These are phyloP conservation scores for Lodderomyces margitis DNA, from an alignment of 1,139 yeast genomes.

Conservation along the genomic window DNA sequence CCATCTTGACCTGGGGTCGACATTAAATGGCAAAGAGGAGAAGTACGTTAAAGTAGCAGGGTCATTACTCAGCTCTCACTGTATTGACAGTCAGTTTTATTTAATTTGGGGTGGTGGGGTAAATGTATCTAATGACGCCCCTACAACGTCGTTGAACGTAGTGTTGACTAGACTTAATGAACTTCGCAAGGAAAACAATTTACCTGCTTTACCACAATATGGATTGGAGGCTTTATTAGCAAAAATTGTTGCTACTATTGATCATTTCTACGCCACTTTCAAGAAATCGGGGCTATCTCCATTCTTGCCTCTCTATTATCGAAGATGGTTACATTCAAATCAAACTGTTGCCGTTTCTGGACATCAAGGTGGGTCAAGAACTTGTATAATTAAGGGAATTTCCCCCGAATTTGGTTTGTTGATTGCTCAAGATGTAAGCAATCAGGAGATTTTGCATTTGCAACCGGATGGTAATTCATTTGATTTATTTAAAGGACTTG, in stretches of 20 bases:
- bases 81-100: conserved; percentile 54
- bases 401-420: conserved; percentile 81
- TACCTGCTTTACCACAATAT: conserved; percentile 45
- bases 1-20: conserved; percentile 28
- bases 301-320: conserved; percentile 71
- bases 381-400: conserved; percentile 74
- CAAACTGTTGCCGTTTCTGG: conserved; percentile 61
- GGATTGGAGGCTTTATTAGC: conserved; percentile 69
- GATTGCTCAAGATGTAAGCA: conserved; percentile 65
- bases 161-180: conserved; percentile 62
- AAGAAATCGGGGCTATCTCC: conserved; percentile 64
- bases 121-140: conserved; percentile 79
- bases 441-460: conserved; percentile 60
- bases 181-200: conserved; percentile 40
- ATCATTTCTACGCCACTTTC: conserved; percentile 59
- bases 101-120: conserved; percentile 84
- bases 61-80: conserved; percentile 76
- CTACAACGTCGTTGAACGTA: conserved; percentile 81
- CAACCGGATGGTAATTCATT: conserved; percentile 98
- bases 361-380: conserved; percentile 28
- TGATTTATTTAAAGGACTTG: conserved; percentile 88
- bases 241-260: conserved; percentile 60
- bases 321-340: conserved; percentile 79
- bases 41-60: conserved; percentile 82
- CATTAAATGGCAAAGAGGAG: conserved; percentile 39